These are phyloP conservation scores for Fusarium nurragi DNA, from an alignment of 2,329 filamentous ascomycete species.

Conservation along the genomic window DNA sequence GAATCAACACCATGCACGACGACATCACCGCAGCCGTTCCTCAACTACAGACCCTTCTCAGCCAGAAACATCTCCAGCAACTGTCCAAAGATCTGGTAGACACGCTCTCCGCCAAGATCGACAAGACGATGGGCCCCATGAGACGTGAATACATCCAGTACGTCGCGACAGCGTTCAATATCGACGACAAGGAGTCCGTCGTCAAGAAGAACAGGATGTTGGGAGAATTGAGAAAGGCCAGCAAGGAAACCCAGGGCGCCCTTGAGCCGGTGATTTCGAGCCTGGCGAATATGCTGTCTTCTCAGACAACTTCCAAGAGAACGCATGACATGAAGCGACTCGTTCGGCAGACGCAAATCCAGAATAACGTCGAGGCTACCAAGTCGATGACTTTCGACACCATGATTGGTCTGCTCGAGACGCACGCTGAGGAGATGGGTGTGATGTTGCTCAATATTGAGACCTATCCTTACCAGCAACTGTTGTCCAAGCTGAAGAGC, in stretches of 20 bases:
- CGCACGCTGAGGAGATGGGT: constrained; percentile 14
- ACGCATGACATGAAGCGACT: constrained; percentile 21
- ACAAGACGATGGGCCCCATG: not conserved
- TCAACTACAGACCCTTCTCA: constrained; percentile 5
- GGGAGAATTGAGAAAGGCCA: not conserved
- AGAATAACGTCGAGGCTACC: constrained; percentile 15
- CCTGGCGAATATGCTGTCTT: constrained; percentile 17
- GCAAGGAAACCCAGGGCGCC: not conserved
- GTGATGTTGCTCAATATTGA: constrained; percentile 19
- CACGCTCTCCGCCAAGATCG: constrained; percentile 9
- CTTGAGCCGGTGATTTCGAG: constrained; percentile 8
- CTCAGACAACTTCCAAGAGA: constrained; percentile 19
- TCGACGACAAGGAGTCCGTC: not conserved
- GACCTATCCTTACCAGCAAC: constrained; percentile 3
- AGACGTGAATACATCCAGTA: not conserved
- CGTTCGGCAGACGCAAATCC: constrained; percentile 8
- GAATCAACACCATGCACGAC: constrained; percentile 3
- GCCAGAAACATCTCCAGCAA: constrained; percentile 2
- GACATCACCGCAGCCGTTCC: constrained; percentile 11
- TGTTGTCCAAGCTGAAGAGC: not conserved
- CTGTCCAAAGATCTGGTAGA: constrained; percentile 1
- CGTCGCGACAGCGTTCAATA: not conserved
- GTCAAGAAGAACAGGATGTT: constrained; percentile 17
- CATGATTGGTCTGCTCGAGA: not conserved
- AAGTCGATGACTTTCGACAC: constrained; percentile 19